These are phyloP conservation scores for Trichoderma guizhouense DNA, from an alignment of 2,329 filamentous ascomycete species.

Conservation along the genomic window DNA sequence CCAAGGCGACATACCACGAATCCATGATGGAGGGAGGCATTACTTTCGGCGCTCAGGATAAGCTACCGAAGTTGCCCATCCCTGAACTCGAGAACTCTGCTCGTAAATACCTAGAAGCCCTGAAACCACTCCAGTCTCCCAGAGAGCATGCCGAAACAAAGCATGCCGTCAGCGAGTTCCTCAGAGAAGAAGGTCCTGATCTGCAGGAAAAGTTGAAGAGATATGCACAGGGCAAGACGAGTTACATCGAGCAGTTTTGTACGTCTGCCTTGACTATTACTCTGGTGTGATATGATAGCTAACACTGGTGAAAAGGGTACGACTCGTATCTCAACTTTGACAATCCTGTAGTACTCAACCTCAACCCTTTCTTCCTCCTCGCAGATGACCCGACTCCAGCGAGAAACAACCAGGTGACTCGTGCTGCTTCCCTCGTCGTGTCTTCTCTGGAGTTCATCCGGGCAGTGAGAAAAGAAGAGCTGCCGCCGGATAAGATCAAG, in stretches of 20 bases:
- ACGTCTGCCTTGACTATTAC: conserved; percentile 38
- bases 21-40: conserved; percentile 64
- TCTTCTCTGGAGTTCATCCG: conserved; percentile 90
- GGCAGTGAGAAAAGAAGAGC: conserved; percentile 86
- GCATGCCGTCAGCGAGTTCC: conserved; percentile 77
- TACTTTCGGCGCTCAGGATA: conserved; percentile 86
- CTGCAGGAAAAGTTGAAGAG: conserved; percentile 86
- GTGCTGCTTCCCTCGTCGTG: conserved; percentile 85
- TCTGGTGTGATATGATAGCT: neutral
- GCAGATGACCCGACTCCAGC: conserved; percentile 97
- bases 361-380: conserved; percentile 96
- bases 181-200: conserved; percentile 74
- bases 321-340: conserved; percentile 98
- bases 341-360: conserved; percentile 92
- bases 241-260: conserved; percentile 99
- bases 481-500: conserved; percentile 81
- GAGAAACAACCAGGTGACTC: conserved; percentile 92
- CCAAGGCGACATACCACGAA: conserved; percentile 53
- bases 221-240: conserved; percentile 86
- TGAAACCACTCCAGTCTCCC: conserved; percentile 75
- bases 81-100: conserved; percentile 79
- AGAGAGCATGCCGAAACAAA: conserved; percentile 82
- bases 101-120: conserved; percentile 72
- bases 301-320: conserved; percentile 64
- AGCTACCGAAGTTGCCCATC: conserved; percentile 86